Conservation (phyloP, 441 rosid genomes). For the Jatropha podagrica region DNA sequence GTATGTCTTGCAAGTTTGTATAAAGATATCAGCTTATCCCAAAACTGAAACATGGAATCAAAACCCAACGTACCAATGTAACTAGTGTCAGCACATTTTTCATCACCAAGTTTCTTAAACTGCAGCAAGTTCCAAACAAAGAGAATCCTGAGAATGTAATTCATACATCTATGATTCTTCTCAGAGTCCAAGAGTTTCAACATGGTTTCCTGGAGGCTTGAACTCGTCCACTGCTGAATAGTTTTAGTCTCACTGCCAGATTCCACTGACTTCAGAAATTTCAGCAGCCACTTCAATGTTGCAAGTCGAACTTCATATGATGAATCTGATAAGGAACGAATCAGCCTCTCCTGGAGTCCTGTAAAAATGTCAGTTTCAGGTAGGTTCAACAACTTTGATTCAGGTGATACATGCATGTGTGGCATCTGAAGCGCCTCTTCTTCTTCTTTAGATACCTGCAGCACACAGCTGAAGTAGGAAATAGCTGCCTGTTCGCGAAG, state of each 20-base stretch:
- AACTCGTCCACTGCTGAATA: slow-evolving; percentile 65
- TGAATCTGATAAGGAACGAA: slow-evolving; percentile 62
- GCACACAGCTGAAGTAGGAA: slow-evolving; percentile 79
- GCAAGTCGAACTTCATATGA: slow-evolving; percentile 90
- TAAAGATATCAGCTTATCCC: slow-evolving; percentile 62
- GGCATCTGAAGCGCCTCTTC: slow-evolving; percentile 41
- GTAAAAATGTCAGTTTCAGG: slow-evolving; percentile 36
- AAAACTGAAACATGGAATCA: slow-evolving; percentile 59
- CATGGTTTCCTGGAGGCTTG: slow-evolving; percentile 63
- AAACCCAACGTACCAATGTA: slow-evolving; percentile 61
- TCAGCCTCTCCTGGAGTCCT: slow-evolving; percentile 56
- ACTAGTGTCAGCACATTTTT: slow-evolving; percentile 30
- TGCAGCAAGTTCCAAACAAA: slow-evolving; percentile 79
- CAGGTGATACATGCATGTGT: slow-evolving; percentile 27
- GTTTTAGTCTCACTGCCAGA: slow-evolving; percentile 38
- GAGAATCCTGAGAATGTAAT: slow-evolving; percentile 74
- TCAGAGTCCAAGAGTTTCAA: slow-evolving; percentile 63
- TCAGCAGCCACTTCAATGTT: slow-evolving; percentile 84
- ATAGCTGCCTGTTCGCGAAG: slow-evolving; percentile 79
- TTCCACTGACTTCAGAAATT: slow-evolving; percentile 55
- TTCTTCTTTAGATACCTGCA: slow-evolving; percentile 57
- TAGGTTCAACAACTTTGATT: slow-evolving; percentile 26
- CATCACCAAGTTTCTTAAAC: slow-evolving; percentile 39
- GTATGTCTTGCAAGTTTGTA: slow-evolving; percentile 56
- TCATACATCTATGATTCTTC: slow-evolving; percentile 66